Evolutionary conservation across 495 filamentous ascomycete genomes (phyloP), one percentile per base, ranked within the genome.

Genomic region (Aspergillus funiculosus): DNA sequence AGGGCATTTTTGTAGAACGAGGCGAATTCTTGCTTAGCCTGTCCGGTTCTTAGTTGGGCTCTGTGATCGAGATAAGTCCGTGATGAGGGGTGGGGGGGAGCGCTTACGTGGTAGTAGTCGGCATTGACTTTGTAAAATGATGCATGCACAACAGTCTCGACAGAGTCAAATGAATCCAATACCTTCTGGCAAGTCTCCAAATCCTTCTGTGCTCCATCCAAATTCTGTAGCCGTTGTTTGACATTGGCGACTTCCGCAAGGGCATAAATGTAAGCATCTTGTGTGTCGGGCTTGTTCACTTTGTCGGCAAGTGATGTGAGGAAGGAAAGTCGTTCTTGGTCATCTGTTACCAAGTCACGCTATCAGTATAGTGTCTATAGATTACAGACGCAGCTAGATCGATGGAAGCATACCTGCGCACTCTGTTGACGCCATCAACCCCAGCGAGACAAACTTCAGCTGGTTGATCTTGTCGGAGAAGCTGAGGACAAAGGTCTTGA

Each of bases 391-490:
- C 13, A 27, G 20, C 7, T 3, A 26, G 28, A 6, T 36, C n/a
- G 4, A 21, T 43, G 26, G 13, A 38, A 41, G 65, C 64, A 22
- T 56, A 96, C 92, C 86, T 77, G 72, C 78, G 69, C 87, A 95
- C 75, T 95, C 84, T 52, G 83, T 78, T 32, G 88, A 86, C 19
- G 92, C 85, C 64, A 83, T 81, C 60, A 97, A 74, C 4, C 89
- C 94, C 41, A 99, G 71, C 47, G 82, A 79, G 52, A 97, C 94
- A 44, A 97, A 85, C 75, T 95, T 95, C 31, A 97, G 80, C 71
- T 96, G 89, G 72, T 97, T 99, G 76, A 97, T 95, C 77, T 92
- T 95, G 55, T 94, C 88, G 46, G 88, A 85, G 61, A 99, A 99
- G 67, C 84, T 91, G 62, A 89, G 79, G 64, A 99, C 85, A 73